A percentile compares a stretch with the other conserved stretches of the same genome.
Evolutionary conservation across 78 protist genomes (phyloP).

Genomic region (Planoprotostelium fungivorum): DNA sequence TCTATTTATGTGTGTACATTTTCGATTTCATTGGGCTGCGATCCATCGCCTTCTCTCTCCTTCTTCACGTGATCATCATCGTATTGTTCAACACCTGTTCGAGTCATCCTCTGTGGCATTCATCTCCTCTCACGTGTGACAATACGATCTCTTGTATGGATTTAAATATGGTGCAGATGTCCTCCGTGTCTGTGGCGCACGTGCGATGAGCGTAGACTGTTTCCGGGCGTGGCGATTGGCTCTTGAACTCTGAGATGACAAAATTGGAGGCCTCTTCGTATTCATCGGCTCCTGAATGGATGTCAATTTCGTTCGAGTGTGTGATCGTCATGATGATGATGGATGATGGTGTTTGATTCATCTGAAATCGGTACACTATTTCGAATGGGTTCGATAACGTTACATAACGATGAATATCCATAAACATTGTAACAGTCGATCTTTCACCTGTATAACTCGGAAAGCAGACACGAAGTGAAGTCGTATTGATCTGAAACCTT

Average conservation of each 20-base stretch:
- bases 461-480: conserved; percentile 26
- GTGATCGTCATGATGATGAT: not conserved
- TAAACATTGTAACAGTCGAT: not conserved
- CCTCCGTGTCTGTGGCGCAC: conserved; percentile 87
- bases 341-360: not conserved
- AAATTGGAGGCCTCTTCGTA: conserved; percentile 40
- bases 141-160: conserved; percentile 76
- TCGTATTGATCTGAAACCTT: not conserved
- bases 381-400: not conserved
- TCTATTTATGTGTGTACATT: too few species aligned
- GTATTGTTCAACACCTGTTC: too few species aligned
- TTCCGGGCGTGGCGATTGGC: conserved; percentile 32
- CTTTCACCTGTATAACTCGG: conserved; percentile 18
- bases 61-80: too few species aligned
- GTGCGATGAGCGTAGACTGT: conserved; percentile 83
- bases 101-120: too few species aligned
- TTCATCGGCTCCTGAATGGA: conserved; percentile 33
- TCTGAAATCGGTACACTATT: not conserved
- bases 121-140: not conserved
- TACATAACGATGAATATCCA: not conserved
- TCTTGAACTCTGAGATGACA: conserved; percentile 43
- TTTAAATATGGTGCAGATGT: conserved; percentile 74
- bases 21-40: too few species aligned
- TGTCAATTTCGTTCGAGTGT: not conserved
- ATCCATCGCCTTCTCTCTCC: too few species aligned